These are phyloP conservation scores for Petunia axillaris DNA, from an alignment of 257 asterid species.

Conservation along the genomic window DNA sequence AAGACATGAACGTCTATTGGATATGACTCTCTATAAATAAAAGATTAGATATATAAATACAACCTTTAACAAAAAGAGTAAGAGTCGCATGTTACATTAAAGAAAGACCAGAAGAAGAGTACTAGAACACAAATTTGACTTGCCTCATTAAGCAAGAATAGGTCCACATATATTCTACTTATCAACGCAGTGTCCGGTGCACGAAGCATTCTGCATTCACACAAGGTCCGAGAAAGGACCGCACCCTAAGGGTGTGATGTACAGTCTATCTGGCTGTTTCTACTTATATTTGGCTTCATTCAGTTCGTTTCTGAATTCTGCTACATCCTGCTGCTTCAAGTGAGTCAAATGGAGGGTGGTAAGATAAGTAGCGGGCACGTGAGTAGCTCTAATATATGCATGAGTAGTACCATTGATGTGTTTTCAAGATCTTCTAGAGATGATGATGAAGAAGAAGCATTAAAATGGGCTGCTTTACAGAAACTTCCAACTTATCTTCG, in stretches of 20 bases:
- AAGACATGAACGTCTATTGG: too few relatives aligned
- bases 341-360: constrained; percentile 31
- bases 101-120: not conserved
- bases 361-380: constrained; percentile 23
- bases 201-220: too few relatives aligned
- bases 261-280: not conserved
- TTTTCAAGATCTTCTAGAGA: constrained; percentile 37
- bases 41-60: too few relatives aligned
- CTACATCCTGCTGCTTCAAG: not conserved
- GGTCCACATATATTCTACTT: not conserved
- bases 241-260: too few relatives aligned
- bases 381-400: constrained; percentile 35
- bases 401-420: constrained; percentile 34
- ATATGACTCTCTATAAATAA: too few relatives aligned
- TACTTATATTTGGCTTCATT: not conserved
- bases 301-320: not conserved
- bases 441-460: constrained; percentile 37
- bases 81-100: not conserved
- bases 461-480: constrained; percentile 45
- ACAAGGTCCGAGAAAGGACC: too few relatives aligned
- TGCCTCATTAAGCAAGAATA: not conserved
- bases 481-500: constrained; percentile 43
- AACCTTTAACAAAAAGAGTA: not conserved
- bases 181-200: too few relatives aligned
- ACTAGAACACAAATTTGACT: not conserved